Evolutionary conservation across 2,329 filamentous ascomycete genomes (phyloP), one percentile per base, ranked within the genome.

Genomic region (Neurospora crassa): DNA sequence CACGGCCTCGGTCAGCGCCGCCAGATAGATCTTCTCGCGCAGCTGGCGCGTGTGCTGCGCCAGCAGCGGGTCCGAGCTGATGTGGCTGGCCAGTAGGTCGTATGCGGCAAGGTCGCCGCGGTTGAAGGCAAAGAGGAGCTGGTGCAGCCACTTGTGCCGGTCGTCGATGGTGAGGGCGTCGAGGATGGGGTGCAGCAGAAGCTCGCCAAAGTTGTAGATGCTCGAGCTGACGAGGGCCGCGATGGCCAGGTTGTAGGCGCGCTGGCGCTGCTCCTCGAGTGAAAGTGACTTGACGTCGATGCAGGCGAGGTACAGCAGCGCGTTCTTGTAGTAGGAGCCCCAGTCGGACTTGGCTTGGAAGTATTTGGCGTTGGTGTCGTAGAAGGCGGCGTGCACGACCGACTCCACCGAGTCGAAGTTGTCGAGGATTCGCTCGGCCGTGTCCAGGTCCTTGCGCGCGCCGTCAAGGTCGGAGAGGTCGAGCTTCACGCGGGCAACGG

Each of bases 121-220:
- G 85, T 99, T 99, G 86, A 97, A 99, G 72, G 96, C 94, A 79
- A 97, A 96, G 67, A 99, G 89, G n/a, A 99, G 90, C 63, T 97
- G 92, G 74, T 94, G 92, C 74, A 99, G 88, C 96, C 96, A 99
- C 69, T 90, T 86, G 79, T 96, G 89, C 59, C 90, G 87, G 34
- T 91, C 90, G 77, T 90, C 89, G 78, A 86, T 86, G 34, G 80
- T 79, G 69, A 99, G 88, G 24, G 92, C 91, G 79, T 97, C 92
- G 74, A 99, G 90, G 79, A 99, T 97, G 3, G 96, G 96, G 81
- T 99, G 96, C 76, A 99, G 88, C 41, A 99, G 89, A n/a, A 99
- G 90, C 85, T 99, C 96, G 81, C 96, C 96, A 77, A 99, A 99
- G 85, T 99, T 99, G 89, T 99, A 98, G 84, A 98, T 99, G 78